Conservation (phyloP, 2,329 filamentous ascomycete species). For the Seiridium unicorne region DNA sequence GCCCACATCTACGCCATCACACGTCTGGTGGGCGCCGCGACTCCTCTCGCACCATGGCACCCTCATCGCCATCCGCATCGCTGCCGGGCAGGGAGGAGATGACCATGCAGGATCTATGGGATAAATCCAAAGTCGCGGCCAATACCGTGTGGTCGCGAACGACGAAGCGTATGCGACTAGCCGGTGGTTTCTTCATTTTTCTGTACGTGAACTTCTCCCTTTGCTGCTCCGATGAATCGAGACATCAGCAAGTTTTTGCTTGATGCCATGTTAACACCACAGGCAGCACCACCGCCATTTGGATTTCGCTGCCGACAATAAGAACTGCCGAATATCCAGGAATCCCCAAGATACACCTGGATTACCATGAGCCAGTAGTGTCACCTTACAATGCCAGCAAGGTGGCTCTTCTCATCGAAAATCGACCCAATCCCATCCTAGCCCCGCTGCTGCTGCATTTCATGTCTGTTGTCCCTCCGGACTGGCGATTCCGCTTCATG, state of each 20-base stretch:
- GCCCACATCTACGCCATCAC: neutral
- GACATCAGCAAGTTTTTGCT: neutral
- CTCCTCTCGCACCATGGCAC: neutral
- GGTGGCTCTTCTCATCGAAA: conserved; percentile 55
- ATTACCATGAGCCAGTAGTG: conserved; percentile 26
- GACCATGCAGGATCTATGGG: conserved; percentile 17
- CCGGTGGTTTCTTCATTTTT: conserved; percentile 27
- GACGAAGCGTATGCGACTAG: conserved; percentile 31
- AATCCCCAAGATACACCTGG: conserved; percentile 21
- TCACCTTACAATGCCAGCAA: conserved; percentile 47
- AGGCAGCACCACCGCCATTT: conserved; percentile 5
- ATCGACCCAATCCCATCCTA: conserved; percentile 45
- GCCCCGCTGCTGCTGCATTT: conserved; percentile 55
- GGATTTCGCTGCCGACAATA: conserved; percentile 11
- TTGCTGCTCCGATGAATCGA: neutral
- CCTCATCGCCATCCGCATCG: conserved; percentile 8
- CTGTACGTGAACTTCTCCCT: conserved; percentile 20
- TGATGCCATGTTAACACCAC: neutral
- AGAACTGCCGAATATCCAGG: neutral
- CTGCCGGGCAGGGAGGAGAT: conserved; percentile 12
- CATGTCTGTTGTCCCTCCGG: conserved; percentile 53
- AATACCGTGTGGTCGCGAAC: conserved; percentile 30
- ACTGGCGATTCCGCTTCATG: conserved; percentile 59
- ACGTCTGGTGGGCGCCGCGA: conserved; percentile 8
- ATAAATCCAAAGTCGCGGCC: conserved; percentile 18